Base-by-base conservation (phyloP, 2,329 filamentous ascomycete genomes). In the Calcarisporium arbuscula region DNA sequence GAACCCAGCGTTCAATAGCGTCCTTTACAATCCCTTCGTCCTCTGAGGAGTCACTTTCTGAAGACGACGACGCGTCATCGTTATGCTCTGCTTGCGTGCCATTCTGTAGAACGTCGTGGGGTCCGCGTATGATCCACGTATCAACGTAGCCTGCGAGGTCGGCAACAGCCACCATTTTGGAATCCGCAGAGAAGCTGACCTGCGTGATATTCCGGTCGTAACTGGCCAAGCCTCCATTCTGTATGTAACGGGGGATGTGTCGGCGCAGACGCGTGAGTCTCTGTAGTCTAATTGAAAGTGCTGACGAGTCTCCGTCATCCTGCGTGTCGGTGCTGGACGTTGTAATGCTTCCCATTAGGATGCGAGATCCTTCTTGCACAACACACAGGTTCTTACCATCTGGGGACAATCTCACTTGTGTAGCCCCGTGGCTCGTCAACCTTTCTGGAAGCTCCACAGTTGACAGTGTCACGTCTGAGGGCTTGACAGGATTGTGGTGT, bases 101-200 rank as follows among this genome's bases (percentile, higher is more conserved):
- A 34, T 61, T 54, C 36, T 53, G 45, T 32, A 47, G 30, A 12
- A 41, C 36, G 18, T 56, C 48, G 4, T 42, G 44, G 8, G 56
- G 54, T 36, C 62, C 61, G 51, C 77, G 71, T 35, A 94, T 61
- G 2, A 87, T 64, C 85, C 89, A 98, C 14, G 82, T 87, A 53
- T 96, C 89, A 20, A 96, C 69, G 57, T 81, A 87, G 28, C 92
- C 92, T 28, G 83, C 80, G 34, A 95, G 61, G 56, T 95, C 90
- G 30, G 82, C 80, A 19, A 80, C 76, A 8, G 83, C 88, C 30
- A 96, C 65, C 42, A 94, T 75, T 45, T 74, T 78, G 53, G 85
- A 86, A 54, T 95, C 83, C 5, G 80, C 68, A 8, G 88, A 89
- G 57, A 96, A 95, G 3, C 80, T 70, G 18, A 82, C 58, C 35